These are phyloP conservation scores for Stellera chamaejasme DNA, from an alignment of 345 rosid species.

Conservation along the genomic window DNA sequence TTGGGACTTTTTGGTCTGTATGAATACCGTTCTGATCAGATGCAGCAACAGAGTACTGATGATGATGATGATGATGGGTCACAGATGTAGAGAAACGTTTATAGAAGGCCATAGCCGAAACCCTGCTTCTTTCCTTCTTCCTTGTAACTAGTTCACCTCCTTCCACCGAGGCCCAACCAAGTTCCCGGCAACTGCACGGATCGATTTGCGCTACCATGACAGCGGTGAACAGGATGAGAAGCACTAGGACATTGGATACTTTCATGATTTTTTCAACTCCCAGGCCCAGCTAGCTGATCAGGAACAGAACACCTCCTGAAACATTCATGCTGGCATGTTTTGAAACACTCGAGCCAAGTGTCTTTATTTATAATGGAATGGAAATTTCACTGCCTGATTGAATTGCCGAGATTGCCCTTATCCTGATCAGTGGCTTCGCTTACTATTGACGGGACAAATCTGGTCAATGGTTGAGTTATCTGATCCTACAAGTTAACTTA, in stretches of 20 bases:
- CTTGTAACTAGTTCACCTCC: conserved; percentile 4
- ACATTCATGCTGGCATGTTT: not conserved
- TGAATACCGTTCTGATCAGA: too few species aligned
- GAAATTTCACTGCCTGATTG: not conserved
- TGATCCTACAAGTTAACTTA: too few species aligned
- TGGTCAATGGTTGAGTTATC: too few species aligned
- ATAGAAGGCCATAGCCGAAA: conserved; percentile 12
- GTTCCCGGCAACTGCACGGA: conserved; percentile 20
- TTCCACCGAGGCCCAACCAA: not conserved
- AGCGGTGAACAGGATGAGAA: conserved; percentile 15
- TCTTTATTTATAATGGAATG: conserved; percentile 19
- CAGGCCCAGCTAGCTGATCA: not conserved
- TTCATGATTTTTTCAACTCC: conserved; percentile 14
- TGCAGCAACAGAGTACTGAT: not conserved
- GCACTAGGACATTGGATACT: not conserved
- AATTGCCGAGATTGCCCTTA: conserved; percentile 11
- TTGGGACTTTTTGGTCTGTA: not conserved
- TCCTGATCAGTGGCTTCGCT: conserved; percentile 1
- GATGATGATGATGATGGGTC: not conserved
- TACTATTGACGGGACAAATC: too few species aligned
- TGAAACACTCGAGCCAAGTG: not conserved
- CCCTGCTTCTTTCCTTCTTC: conserved; percentile 1
- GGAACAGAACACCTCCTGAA: too few species aligned
- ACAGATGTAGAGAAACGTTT: conserved; percentile 5
- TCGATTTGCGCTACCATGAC: conserved; percentile 15